These are phyloP conservation scores for Rhizoclosmatium globosum DNA, from an alignment of 192 early-diverging fungal species.

Conservation along the genomic window DNA sequence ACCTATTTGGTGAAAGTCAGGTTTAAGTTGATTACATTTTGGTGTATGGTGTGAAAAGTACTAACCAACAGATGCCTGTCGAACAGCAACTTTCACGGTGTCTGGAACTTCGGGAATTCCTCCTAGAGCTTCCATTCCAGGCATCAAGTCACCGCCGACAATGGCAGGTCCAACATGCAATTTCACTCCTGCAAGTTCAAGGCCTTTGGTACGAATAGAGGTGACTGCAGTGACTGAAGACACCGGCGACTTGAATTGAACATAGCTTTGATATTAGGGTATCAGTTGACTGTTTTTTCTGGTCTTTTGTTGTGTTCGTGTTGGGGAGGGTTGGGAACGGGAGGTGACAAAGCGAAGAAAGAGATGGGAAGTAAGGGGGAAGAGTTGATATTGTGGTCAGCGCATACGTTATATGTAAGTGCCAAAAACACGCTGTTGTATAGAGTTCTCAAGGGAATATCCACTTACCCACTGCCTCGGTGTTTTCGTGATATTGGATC, in stretches of 20 bases:
- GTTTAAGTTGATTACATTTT: too few relatives aligned
- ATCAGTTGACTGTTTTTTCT: constrained; percentile 18
- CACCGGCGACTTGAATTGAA: constrained; percentile 73
- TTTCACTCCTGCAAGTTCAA: constrained; percentile 76
- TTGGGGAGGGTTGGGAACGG: constrained; percentile 4
- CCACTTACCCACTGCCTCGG: constrained; percentile 79
- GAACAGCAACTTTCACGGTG: constrained; percentile 31
- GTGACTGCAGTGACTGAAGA: constrained; percentile 61
- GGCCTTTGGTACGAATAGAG: constrained; percentile 83
- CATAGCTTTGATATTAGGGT: constrained; percentile 60
- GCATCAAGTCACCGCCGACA: constrained; percentile 79
- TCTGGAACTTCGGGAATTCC: constrained; percentile 47
- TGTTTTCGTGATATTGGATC: constrained; percentile 76
- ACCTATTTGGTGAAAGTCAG: too few relatives aligned
- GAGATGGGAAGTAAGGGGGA: constrained; percentile 15
- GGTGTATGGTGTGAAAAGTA: background rate
- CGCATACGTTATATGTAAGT: background rate
- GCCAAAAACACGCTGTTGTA: constrained; percentile 22
- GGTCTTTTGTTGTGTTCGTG: constrained; percentile 18
- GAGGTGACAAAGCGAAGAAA: constrained; percentile 9
- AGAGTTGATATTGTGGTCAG: background rate
- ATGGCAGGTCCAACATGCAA: constrained; percentile 75
- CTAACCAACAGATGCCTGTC: constrained; percentile 10
- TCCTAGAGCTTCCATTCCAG: constrained; percentile 83
- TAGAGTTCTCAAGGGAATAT: constrained; percentile 14